phyloP scores from a whole-genome alignment of 2,329 filamentous ascomycete genomes.

The Talaromyces sp. region DNA sequence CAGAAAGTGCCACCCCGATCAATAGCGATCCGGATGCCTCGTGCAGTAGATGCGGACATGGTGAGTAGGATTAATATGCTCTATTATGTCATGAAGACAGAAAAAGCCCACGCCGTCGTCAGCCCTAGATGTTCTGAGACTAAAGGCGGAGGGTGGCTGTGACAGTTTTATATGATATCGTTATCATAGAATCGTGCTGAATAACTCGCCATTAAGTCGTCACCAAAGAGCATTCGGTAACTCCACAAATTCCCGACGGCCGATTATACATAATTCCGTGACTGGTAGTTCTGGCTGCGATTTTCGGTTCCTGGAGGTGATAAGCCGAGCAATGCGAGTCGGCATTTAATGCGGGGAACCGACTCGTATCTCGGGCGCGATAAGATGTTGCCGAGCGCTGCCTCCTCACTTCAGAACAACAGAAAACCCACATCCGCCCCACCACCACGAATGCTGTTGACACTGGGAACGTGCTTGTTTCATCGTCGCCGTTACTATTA shows the following conservation, averaged over 20 bases:
- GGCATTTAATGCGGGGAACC: neutral
- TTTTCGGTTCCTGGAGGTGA: neutral
- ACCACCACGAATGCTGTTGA: neutral
- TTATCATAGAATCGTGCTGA: neutral
- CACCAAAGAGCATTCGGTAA: neutral
- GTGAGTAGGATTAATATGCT: neutral
- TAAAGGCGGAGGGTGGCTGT: neutral
- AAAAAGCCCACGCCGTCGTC: neutral
- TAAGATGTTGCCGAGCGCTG: neutral
- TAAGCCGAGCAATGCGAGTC: neutral
- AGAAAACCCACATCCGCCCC: neutral
- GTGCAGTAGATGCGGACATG: neutral
- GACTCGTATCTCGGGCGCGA: neutral
- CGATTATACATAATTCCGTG: neutral
- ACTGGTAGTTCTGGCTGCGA: neutral
- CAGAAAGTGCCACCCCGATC: conserved; percentile 20
- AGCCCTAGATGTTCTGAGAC: neutral
- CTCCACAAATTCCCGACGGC: neutral
- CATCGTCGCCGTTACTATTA: neutral
- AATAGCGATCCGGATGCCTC: conserved; percentile 11
- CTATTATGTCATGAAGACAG: neutral
- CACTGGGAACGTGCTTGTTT: neutral
- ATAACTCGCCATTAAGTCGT: neutral
- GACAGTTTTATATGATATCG: neutral
- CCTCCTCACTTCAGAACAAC: neutral